A percentile compares a stretch with the other conserved stretches of the same genome.
Conservation (phyloP, 768 basidiomycete genomes). For the Boletus rufocinnamomeus region DNA sequence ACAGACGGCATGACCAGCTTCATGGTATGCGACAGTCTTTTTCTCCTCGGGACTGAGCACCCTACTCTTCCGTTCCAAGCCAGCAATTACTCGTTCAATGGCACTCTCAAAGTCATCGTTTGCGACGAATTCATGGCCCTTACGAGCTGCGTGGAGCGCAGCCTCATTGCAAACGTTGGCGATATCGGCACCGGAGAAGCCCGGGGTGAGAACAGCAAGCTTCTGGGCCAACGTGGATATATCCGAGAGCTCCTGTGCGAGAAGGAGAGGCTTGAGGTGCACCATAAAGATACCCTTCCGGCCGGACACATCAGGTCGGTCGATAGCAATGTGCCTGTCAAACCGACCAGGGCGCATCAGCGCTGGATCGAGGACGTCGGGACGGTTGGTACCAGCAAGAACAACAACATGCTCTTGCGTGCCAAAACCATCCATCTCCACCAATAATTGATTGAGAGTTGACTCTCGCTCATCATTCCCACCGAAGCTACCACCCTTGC, state of each 20-base stretch:
- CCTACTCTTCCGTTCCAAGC: constrained; percentile 92
- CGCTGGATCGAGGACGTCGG: constrained; percentile 94
- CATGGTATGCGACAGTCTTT: constrained; percentile 98
- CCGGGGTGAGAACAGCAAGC: constrained; percentile 93
- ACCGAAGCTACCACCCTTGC: constrained; percentile 74
- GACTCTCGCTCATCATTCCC: constrained; percentile 98
- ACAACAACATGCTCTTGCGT: constrained; percentile 97
- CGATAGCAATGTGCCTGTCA: constrained; percentile 94
- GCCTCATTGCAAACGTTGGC: constrained; percentile 99
- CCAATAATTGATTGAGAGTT: constrained; percentile 94
- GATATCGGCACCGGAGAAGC: constrained; percentile 98
- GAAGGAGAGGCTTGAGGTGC: constrained; percentile 82
- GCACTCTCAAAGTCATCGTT: constrained; percentile 94
- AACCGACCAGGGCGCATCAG: constrained; percentile 97
- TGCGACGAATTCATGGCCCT: constrained; percentile 72
- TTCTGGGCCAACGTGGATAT: constrained; percentile 76
- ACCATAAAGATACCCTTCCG: constrained; percentile 93
- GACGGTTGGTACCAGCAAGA: constrained; percentile 94
- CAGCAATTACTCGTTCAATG: constrained; percentile 97
- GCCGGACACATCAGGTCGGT: constrained; percentile 91
- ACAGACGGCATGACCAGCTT: constrained; percentile 97
- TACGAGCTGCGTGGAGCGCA: constrained; percentile 91
- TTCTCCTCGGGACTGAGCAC: constrained; percentile 95
- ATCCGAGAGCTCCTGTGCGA: constrained; percentile 55
- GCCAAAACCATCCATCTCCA: constrained; percentile 99